phyloP scores from a whole-genome alignment of 1,139 yeast genomes.

The Saccharomyces uvarum region DNA sequence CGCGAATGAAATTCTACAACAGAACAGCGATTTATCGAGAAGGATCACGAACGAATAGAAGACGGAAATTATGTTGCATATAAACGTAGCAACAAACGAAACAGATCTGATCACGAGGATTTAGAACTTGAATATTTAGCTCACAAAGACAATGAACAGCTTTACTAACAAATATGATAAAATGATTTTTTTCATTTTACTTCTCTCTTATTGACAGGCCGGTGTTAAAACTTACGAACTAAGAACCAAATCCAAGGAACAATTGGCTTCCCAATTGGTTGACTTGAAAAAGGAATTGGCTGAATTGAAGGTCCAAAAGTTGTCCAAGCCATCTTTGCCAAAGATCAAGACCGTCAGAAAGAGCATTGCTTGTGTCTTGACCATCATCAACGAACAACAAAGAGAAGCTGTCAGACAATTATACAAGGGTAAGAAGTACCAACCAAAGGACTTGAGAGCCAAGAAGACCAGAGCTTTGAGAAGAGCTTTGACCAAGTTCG shows the following conservation, averaged over 20 bases:
- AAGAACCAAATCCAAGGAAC: slow-evolving; percentile 95
- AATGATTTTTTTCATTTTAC: not conserved
- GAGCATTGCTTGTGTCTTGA: slow-evolving; percentile 96
- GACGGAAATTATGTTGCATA: no score
- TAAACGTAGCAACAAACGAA: no score
- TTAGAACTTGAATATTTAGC: not conserved
- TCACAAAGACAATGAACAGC: not conserved
- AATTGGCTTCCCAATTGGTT: slow-evolving; percentile 87
- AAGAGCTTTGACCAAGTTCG: slow-evolving; percentile 88
- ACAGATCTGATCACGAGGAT: not conserved
- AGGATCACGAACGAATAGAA: not conserved
- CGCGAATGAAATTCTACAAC: not conserved
- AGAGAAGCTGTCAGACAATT: slow-evolving; percentile 92
- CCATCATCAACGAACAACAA: slow-evolving; percentile 93
- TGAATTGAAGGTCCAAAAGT: slow-evolving; percentile 91
- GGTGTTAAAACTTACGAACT: slow-evolving; percentile 93
- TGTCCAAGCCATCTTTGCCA: slow-evolving; percentile 86
- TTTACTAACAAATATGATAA: not conserved
- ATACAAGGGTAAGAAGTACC: slow-evolving; percentile 93
- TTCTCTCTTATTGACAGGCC: slow-evolving; percentile 43
- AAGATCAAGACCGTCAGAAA: slow-evolving; percentile 94
- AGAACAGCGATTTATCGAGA: not conserved
- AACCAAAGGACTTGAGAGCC: slow-evolving; percentile 98
- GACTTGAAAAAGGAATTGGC: slow-evolving; percentile 97
- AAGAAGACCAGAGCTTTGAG: slow-evolving; percentile 99